Base-by-base conservation (phyloP, 306 rosid genomes). In the Astragalus membranaceus region DNA sequence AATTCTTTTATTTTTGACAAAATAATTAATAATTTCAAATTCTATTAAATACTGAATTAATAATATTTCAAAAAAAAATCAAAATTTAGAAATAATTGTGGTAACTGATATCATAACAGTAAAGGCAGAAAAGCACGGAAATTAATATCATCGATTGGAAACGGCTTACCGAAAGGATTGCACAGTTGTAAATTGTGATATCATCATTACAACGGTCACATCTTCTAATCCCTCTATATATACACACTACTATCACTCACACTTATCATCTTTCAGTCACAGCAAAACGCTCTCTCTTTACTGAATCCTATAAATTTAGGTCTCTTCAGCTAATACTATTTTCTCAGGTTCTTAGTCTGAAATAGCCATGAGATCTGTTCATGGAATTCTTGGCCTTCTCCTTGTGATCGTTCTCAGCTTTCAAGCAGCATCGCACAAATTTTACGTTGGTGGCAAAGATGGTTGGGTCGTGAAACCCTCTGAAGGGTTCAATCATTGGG, bases 391-490 rank as follows among this genome's bases (percentile, higher is more conserved):
- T 20, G 50, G 66, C 3, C 8, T 74, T 26, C 7, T 79, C 0
- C 20, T 72, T 26, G 7, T 81, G 56, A 16, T 70, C 11, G 44
- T 74, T 52, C 42, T 71, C 11, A 35, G 72, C 52, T 73, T 10
- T 0, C 72, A 76, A 51, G 80, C 52, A 12, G 10, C 37, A 12
- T 51, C 86, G 7, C 4, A 23, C 73, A 69, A 56, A 33, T 91
- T 91, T 80, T 0, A 12, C 3, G 96, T 87, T 15, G 96, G 97
- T 36, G 89, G 97, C 44, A 81, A 82, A 58, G 77, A 82, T 67
- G 96, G 96, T 3, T 88, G 97, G 93, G 83, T 67, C 1, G 61
- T 67, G 32, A 78, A 83, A 51, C 90, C 97, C 30, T 80, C 89
- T 0, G 85, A 80, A 57, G 41, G 8, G 1, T 91, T 81, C 78